Base-by-base conservation (phyloP, 805 yeast genomes). In the Nadsonia fulvescens region DNA sequence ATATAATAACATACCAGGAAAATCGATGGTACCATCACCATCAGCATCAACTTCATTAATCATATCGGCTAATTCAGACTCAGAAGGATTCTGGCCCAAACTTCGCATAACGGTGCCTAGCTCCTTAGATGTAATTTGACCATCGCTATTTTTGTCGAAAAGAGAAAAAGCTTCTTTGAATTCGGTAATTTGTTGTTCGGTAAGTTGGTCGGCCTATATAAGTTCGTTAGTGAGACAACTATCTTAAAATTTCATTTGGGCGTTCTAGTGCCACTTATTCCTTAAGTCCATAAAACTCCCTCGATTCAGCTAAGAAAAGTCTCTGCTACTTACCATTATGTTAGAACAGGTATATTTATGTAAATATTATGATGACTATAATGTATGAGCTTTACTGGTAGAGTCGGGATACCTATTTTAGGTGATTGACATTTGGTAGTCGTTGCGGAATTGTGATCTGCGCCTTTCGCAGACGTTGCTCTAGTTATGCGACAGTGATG, bases 81-180 rank as follows among this genome's bases (percentile, higher is more conserved):
- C 96, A 26, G 92, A 72, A 18, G 98, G 98, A 45, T 86, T 86
- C 54, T 82, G 89, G 27, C 98, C 98, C 46, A 89, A 63, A n/a
- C 95, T 79, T 58, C 98, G 75, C 98, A 89, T 89, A 28, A 89
- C 98, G 4, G 94, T 82, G 37, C 96, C 95, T 40, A 89, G 64
- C 56, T 89, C 98, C 46, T 78, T 68, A 41, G 94, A 78, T 32
- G 94, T 81, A 59, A 89, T 89, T 47, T 81, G 79, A 6, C 98
- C 98, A 54, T 83, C 95, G 46, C 83, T 76, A 51, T 89, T 93
- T 52, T 82, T 82, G 61, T 89, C 98, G 43, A 89, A 89, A 37
- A 89, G 67, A 34, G 95, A 81, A 51, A 89, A 89, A 5, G 98
- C 98, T 61, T 89, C 98, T 54, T 81, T 82, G 58, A 89, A 89